Percentiles rank a stretch among this genome's conserved stretches.
phyloP scores from a whole-genome alignment of 768 basidiomycete species.

The Termitomyces sp. region DNA sequence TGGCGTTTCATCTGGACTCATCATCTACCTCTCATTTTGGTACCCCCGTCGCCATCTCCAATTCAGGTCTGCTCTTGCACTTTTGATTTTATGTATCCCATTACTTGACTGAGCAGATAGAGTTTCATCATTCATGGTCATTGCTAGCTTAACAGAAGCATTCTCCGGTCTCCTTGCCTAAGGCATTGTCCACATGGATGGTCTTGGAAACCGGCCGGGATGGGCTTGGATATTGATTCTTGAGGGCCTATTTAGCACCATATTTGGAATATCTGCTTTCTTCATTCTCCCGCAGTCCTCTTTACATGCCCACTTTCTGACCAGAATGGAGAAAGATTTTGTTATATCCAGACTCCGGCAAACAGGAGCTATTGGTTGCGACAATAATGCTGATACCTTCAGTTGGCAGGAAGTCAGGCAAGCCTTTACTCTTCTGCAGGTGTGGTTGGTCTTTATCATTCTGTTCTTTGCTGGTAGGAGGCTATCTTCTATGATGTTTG shows the following conservation, averaged over 20 bases:
- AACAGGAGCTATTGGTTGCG: conserved; percentile 30
- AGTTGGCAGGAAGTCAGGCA: conserved; percentile 52
- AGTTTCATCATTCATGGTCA: no score
- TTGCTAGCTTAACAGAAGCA: no score
- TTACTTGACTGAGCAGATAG: no score
- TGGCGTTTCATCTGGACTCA: no score
- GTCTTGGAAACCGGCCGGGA: not conserved
- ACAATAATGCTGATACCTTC: conserved; percentile 37
- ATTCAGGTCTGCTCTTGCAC: no score
- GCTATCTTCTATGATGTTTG: not conserved
- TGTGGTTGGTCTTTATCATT: conserved; percentile 41
- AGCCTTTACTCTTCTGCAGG: conserved; percentile 46
- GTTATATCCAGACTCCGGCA: conserved; percentile 31
- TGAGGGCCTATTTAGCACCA: conserved; percentile 58
- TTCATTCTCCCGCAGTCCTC: conserved; percentile 42
- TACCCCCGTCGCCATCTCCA: no score
- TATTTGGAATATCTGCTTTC: conserved; percentile 48
- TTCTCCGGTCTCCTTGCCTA: no score
- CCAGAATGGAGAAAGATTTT: conserved; percentile 40
- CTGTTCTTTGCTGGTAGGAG: conserved; percentile 46
- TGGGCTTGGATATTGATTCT: conserved; percentile 18
- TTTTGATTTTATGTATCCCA: no score
- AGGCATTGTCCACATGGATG: conserved; percentile 1
- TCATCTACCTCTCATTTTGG: no score
- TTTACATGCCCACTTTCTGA: conserved; percentile 43